Evolutionary conservation across 495 filamentous ascomycete genomes (phyloP).

Genomic region (Glonium stellatum): DNA sequence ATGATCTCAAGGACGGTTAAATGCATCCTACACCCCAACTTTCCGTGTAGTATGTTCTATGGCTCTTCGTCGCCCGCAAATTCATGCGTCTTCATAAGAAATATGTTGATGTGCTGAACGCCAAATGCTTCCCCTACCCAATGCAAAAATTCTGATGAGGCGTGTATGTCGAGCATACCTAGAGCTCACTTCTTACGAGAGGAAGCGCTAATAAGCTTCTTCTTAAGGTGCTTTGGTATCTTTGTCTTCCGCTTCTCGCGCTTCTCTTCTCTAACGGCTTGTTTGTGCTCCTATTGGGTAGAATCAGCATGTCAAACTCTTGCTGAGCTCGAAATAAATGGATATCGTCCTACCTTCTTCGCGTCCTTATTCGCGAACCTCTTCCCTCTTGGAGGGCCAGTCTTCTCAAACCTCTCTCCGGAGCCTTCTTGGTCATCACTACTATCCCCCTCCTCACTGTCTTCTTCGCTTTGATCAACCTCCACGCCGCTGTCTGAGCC

Average conservation of each 20-base stretch:
- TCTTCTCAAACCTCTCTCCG: conserved; percentile 36
- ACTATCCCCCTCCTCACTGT: conserved; percentile 30
- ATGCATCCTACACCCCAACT: not conserved
- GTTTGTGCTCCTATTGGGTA: conserved; percentile 63
- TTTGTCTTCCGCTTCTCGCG: conserved; percentile 84
- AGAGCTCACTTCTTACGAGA: conserved; percentile 32
- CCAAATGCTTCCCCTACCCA: no score
- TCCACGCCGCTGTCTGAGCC: not conserved
- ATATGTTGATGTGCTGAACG: no score
- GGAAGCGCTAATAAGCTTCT: conserved; percentile 54
- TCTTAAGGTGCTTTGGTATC: conserved; percentile 93
- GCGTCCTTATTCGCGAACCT: conserved; percentile 83
- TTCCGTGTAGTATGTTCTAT: not conserved
- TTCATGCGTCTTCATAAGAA: no score
- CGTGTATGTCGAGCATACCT: conserved; percentile 6
- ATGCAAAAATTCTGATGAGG: conserved; percentile 21
- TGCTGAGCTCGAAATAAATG: not conserved
- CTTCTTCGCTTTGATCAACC: conserved; percentile 26
- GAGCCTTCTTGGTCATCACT: conserved; percentile 38
- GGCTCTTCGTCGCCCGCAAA: no score
- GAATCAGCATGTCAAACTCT: conserved; percentile 16
- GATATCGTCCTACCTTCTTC: conserved; percentile 52
- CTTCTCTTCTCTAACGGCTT: conserved; percentile 88
- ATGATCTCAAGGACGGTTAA: not conserved
- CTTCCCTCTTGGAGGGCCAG: conserved; percentile 67